These are phyloP conservation scores for Royoungia palumana DNA, from an alignment of 768 basidiomycete species.

Conservation along the genomic window DNA sequence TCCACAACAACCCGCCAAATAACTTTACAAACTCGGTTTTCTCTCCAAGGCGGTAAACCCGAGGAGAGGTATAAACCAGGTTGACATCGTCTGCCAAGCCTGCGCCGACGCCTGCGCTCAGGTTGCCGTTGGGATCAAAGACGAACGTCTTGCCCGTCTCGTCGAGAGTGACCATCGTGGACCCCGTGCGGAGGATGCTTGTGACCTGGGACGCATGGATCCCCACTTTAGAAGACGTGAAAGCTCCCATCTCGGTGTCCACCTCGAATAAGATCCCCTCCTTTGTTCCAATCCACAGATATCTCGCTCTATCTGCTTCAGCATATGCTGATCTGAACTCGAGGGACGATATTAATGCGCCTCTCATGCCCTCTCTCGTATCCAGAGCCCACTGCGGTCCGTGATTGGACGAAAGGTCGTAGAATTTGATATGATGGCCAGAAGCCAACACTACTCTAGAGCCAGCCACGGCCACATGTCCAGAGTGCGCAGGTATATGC, in stretches of 20 bases:
- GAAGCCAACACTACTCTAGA: slow-evolving; percentile 56
- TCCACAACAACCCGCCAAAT: slow-evolving; percentile 80
- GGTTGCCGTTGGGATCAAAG: slow-evolving; percentile 49
- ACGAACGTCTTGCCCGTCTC: slow-evolving; percentile 81
- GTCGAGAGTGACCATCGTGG: slow-evolving; percentile 77
- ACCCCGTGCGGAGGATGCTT: slow-evolving; percentile 69
- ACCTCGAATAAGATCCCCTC: slow-evolving; percentile 86
- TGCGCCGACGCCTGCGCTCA: slow-evolving; percentile 13
- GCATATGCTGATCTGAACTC: slow-evolving; percentile 62
- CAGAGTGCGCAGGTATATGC: slow-evolving; percentile 50
- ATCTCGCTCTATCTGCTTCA: slow-evolving; percentile 51
- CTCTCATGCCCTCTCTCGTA: slow-evolving; percentile 62
- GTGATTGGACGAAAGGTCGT: slow-evolving; percentile 51
- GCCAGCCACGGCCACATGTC: slow-evolving; percentile 55
- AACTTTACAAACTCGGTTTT: slow-evolving; percentile 78
- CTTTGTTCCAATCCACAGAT: slow-evolving; percentile 86
- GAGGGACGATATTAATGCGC: slow-evolving; percentile 69
- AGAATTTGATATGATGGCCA: slow-evolving; percentile 58
- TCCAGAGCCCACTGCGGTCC: slow-evolving; percentile 51
- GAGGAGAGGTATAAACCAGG: slow-evolving; percentile 48
- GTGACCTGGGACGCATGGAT: slow-evolving; percentile 67
- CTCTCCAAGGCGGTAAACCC: slow-evolving; percentile 68
- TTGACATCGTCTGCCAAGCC: slow-evolving; percentile 39
- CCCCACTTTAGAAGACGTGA: slow-evolving; percentile 55
- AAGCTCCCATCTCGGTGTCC: slow-evolving; percentile 58